These are phyloP conservation scores for Falciphora oryzae DNA, from an alignment of 2,329 filamentous ascomycete species.

Conservation along the genomic window DNA sequence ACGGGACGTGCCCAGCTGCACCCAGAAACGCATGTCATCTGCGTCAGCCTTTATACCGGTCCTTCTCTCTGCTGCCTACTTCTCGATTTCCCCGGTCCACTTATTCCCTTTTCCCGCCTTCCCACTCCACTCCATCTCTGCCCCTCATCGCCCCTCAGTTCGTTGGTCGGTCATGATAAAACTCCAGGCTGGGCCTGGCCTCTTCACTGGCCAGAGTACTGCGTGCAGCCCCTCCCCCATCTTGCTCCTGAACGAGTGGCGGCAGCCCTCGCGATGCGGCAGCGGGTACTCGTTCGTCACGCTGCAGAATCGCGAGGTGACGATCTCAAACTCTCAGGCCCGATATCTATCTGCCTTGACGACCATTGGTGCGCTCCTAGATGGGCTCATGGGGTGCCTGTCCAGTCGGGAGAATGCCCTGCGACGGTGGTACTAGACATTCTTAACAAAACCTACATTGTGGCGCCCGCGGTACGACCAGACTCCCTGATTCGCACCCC, in stretches of 20 bases:
- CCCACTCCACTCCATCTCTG: background rate
- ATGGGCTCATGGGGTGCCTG: background rate
- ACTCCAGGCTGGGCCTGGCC: too few relatives aligned
- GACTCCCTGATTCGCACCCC: background rate
- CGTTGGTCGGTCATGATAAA: background rate
- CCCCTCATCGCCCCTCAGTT: background rate
- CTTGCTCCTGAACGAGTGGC: too few relatives aligned
- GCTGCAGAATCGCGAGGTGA: background rate
- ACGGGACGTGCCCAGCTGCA: constrained; percentile 9
- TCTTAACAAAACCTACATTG: too few relatives aligned
- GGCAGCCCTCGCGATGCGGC: too few relatives aligned
- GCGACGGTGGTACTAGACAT: background rate
- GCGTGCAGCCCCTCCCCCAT: too few relatives aligned
- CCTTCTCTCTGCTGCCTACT: background rate
- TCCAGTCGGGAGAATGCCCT: background rate
- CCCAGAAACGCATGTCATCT: constrained; percentile 10
- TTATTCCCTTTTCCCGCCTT: background rate
- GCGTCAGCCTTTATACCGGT: constrained; percentile 6
- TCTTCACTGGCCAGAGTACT: too few relatives aligned
- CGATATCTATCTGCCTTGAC: background rate
- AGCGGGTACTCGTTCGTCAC: background rate
- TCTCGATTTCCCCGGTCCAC: background rate
- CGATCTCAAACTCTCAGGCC: background rate
- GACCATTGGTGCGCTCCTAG: background rate
- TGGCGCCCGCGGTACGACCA: background rate